phyloP scores from a whole-genome alignment of 2,329 filamentous ascomycete genomes.

The Didymella pinodella region DNA sequence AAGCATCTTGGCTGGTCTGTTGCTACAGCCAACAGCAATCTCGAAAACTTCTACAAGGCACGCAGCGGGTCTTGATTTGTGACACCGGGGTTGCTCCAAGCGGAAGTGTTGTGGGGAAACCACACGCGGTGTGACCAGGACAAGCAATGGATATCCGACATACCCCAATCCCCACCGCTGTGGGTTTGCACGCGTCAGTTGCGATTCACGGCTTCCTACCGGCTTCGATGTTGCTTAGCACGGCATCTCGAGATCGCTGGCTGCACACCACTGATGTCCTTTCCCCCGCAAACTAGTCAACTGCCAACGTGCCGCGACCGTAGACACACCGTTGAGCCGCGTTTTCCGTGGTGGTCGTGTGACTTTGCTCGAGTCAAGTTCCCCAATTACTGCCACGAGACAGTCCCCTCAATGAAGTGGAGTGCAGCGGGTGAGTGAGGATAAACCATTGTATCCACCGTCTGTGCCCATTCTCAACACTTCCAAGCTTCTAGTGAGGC shows the following conservation, averaged over 20 bases:
- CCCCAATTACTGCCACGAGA: slow-evolving; percentile 7
- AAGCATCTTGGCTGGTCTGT: slow-evolving; percentile 26
- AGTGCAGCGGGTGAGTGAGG: slow-evolving; percentile 12
- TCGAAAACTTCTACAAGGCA: slow-evolving; percentile 21
- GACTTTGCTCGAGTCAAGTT: slow-evolving; percentile 7
- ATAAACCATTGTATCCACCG: slow-evolving; percentile 6
- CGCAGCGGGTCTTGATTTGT: slow-evolving; percentile 31
- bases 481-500: slow-evolving; percentile 22
- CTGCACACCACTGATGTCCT: slow-evolving; percentile 19
- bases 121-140: slow-evolving; percentile 25
- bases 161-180: slow-evolving; percentile 14
- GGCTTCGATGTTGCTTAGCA: slow-evolving; percentile 10
- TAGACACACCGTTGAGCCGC: slow-evolving; percentile 13
- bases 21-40: slow-evolving; percentile 30
- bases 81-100: slow-evolving; percentile 29
- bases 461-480: slow-evolving; percentile 23
- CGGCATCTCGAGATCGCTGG: slow-evolving; percentile 1
- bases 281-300: slow-evolving; percentile 19
- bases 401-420: slow-evolving; percentile 1
- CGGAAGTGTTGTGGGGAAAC: slow-evolving; percentile 31
- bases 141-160: slow-evolving; percentile 26
- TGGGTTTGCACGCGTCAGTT: slow-evolving; percentile 12
- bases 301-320: slow-evolving; percentile 17
- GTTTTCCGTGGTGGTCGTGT: slow-evolving; percentile 12
- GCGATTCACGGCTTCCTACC: slow-evolving; percentile 11